These are phyloP conservation scores for Brassica rapa DNA, from an alignment of 345 rosid species.

Conservation along the genomic window DNA sequence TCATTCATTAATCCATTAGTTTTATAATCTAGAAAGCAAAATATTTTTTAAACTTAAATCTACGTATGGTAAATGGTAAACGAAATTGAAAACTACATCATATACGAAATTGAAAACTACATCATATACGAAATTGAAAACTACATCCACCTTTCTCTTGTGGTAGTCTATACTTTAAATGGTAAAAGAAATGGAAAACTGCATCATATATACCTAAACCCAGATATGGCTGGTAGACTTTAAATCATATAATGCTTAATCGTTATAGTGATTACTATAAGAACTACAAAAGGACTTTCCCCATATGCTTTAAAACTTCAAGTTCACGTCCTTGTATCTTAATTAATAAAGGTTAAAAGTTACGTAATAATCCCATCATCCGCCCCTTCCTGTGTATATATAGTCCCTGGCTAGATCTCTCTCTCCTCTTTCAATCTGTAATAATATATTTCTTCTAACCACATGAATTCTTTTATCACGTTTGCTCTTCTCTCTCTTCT, in stretches of 20 bases:
- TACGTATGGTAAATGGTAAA: not conserved
- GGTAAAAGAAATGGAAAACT: conserved; percentile 8
- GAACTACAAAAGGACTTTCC: not conserved
- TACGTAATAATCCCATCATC: not conserved
- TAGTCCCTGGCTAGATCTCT: not conserved
- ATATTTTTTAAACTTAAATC: too few relatives aligned
- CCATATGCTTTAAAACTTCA: conserved; percentile 15
- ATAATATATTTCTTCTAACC: not conserved
- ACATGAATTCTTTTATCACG: conserved; percentile 11
- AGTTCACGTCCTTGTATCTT: conserved; percentile 12
- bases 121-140: too few relatives aligned
- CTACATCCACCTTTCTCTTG: not conserved
- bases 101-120: too few relatives aligned
- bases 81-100: not conserved
- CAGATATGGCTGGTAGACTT: not conserved
- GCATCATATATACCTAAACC: not conserved
- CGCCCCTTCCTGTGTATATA: not conserved
- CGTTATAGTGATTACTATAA: conserved; percentile 9
- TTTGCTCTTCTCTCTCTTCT: conserved; percentile 30
- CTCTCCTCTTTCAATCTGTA: not conserved
- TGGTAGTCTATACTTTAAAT: conserved; percentile 10
- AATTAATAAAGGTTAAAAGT: not conserved
- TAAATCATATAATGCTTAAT: not conserved
- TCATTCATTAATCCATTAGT: not conserved
- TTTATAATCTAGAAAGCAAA: not conserved